phyloP scores from a whole-genome alignment of 2,329 filamentous ascomycete species.

The Keithomyces neogunnii region DNA sequence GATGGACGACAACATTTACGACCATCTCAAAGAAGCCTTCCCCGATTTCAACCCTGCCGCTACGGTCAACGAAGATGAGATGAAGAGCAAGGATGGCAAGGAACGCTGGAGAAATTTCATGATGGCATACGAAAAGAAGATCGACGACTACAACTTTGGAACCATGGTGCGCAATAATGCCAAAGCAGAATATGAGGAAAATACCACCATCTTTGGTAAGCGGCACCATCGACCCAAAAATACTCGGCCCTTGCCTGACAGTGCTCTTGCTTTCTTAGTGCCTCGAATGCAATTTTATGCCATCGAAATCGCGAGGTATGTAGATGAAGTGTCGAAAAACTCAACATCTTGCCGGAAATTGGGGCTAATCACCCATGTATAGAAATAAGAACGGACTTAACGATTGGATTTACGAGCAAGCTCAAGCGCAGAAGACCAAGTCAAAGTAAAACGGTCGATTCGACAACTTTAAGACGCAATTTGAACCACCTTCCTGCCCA shows the following conservation, averaged over 20 bases:
- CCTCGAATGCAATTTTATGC: slow-evolving; percentile 51
- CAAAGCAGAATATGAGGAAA: slow-evolving; percentile 75
- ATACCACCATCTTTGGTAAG: slow-evolving; percentile 86
- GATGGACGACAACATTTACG: slow-evolving; percentile 89
- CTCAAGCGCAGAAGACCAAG: slow-evolving; percentile 48
- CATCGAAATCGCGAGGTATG: slow-evolving; percentile 37
- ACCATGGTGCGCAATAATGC: slow-evolving; percentile 78
- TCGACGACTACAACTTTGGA: slow-evolving; percentile 98
- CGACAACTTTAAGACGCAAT: no score
- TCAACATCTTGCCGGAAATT: not conserved
- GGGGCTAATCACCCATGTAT: slow-evolving; percentile 28
- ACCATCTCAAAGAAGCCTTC: slow-evolving; percentile 79
- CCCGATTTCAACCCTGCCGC: slow-evolving; percentile 82
- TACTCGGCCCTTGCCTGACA: not conserved
- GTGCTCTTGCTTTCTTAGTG: slow-evolving; percentile 23
- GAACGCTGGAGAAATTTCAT: slow-evolving; percentile 92
- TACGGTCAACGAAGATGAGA: slow-evolving; percentile 80
- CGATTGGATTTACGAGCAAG: slow-evolving; percentile 92
- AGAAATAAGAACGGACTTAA: slow-evolving; percentile 86
- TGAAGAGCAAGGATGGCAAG: slow-evolving; percentile 97
- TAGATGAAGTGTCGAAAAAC: not conserved
- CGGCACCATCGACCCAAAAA: not conserved
- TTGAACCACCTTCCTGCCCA: no score
- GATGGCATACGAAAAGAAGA: slow-evolving; percentile 84
- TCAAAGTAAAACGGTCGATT: slow-evolving; percentile 6